These are phyloP conservation scores for Acacia acuminata DNA, from an alignment of 306 rosid species.

Conservation along the genomic window DNA sequence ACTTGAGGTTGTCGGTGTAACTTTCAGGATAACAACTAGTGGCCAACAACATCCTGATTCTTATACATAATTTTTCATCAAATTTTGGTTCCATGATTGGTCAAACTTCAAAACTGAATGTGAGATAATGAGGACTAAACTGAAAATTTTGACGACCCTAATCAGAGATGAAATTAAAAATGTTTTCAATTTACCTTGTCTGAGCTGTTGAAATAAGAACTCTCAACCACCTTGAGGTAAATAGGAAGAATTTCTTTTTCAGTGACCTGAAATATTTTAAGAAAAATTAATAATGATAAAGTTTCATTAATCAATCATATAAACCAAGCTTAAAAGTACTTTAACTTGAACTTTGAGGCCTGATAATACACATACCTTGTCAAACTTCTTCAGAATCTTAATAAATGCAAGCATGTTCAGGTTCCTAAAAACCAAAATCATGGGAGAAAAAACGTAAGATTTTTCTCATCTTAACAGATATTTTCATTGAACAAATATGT, in stretches of 20 bases:
- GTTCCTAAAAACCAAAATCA: slow-evolving; percentile 60
- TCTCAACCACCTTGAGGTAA: slow-evolving; percentile 92
- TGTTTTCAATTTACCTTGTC: slow-evolving; percentile 69
- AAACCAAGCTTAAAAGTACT: not conserved
- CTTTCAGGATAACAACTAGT: slow-evolving; percentile 40
- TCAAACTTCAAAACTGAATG: no score
- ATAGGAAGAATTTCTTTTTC: slow-evolving; percentile 84
- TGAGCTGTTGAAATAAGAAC: slow-evolving; percentile 91
- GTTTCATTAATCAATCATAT: slow-evolving; percentile 5
- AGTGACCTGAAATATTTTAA: slow-evolving; percentile 64
- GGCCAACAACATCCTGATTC: slow-evolving; percentile 35
- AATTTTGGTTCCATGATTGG: not conserved
- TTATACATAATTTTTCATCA: slow-evolving; percentile 35
- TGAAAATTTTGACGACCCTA: not conserved
- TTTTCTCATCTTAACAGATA: not conserved
- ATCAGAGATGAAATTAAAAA: slow-evolving; percentile 1
- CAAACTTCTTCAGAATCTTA: slow-evolving; percentile 95
- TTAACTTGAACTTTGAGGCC: slow-evolving; percentile 23
- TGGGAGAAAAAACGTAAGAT: slow-evolving; percentile 33
- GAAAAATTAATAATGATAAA: not conserved
- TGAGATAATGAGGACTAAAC: not conserved
- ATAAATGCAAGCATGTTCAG: slow-evolving; percentile 90
- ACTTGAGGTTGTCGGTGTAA: slow-evolving; percentile 66
- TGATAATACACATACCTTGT: slow-evolving; percentile 65
- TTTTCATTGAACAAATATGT: not conserved